A percentile compares a stretch with the other conserved stretches of the same genome.
Conservation (phyloP, 352 stramenopile genomes). For the Phytophthora megakarya region DNA sequence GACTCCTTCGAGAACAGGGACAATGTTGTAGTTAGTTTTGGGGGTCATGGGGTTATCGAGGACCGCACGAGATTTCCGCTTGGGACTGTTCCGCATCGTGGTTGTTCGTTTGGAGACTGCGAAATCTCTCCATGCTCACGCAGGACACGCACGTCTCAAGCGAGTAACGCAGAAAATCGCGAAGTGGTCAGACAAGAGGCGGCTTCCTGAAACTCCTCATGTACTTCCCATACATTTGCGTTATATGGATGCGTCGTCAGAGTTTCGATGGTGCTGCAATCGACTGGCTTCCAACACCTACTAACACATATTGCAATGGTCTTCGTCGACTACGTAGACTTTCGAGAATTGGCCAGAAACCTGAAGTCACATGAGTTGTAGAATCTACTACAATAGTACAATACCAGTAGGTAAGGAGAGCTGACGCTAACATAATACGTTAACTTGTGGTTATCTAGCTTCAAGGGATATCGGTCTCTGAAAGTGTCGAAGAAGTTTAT, state of each 20-base stretch:
- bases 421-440: too few species aligned
- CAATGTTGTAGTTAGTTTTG: slow-evolving; percentile 25
- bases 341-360: not conserved
- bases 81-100: slow-evolving; percentile 28
- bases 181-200: slow-evolving; percentile 28
- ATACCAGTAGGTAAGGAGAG: too few species aligned
- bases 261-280: slow-evolving; percentile 6
- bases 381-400: too few species aligned
- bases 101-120: slow-evolving; percentile 11
- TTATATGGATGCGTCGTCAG: slow-evolving; percentile 1
- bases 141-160: slow-evolving; percentile 1
- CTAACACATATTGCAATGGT: too few species aligned
- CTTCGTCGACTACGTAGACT: not conserved
- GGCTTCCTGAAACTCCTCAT: slow-evolving; percentile 22
- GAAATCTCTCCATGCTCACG: slow-evolving; percentile 12
- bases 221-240: too few species aligned
- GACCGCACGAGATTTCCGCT: slow-evolving; percentile 14
- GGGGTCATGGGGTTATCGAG: slow-evolving; percentile 13
- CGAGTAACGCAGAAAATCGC: slow-evolving; percentile 23
- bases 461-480: too few species aligned
- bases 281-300: slow-evolving; percentile 20
- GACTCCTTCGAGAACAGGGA: slow-evolving; percentile 37
- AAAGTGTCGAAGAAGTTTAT: too few species aligned
- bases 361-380: too few species aligned
- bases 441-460: too few species aligned